Base-by-base conservation (phyloP, 371 early-diverging fungal genomes). In the Actinomortierella wolfii region DNA sequence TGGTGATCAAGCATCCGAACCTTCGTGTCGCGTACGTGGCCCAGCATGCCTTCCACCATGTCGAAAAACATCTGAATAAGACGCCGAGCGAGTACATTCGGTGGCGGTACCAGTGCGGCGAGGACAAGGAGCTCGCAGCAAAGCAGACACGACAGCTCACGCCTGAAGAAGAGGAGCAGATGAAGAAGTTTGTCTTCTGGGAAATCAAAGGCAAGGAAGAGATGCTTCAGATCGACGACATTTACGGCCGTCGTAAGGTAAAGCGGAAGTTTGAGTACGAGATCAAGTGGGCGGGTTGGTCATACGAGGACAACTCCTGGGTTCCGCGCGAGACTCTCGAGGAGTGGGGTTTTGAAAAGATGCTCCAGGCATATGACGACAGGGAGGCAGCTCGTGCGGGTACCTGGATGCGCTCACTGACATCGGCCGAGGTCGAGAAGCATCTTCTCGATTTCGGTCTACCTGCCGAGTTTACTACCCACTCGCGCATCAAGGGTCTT, bases 401-500 rank as follows among this genome's bases (percentile, higher is more conserved):
- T 78, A 76, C 83, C n/a, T 77, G 68, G 67, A 80, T 80, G 56
- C 85, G 89, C 50, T 85, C 86, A 23, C 76, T 89, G 63, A 86
- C 88, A 15, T 75, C 82, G 49, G 82, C 79, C 59, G 87, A 89
- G 64, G 87, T 88, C 44, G 86, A 88, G 64, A 88, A 85, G 81
- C 89, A 90, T 62, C 71, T 90, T 69, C 67, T 59, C 29, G 89
- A 89, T 64, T 78, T 90, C 67, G 90, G 90, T 64, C 76, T 89
- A 50, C 85, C 86, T 42, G 77, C 89, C 46, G 89, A 90, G 59
- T 87, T 89, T 61, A 90, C 88, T 54, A 87, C 92, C 67, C 92
- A 93, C 85, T 85, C 83, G 71, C 90, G 87, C 73, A 92, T 93
- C 76, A 83, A 85, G 79, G 92, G 90, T 81, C 85, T 96, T 15